These are phyloP conservation scores for Boletellus sp. DNA, from an alignment of 768 basidiomycete species.

Conservation along the genomic window DNA sequence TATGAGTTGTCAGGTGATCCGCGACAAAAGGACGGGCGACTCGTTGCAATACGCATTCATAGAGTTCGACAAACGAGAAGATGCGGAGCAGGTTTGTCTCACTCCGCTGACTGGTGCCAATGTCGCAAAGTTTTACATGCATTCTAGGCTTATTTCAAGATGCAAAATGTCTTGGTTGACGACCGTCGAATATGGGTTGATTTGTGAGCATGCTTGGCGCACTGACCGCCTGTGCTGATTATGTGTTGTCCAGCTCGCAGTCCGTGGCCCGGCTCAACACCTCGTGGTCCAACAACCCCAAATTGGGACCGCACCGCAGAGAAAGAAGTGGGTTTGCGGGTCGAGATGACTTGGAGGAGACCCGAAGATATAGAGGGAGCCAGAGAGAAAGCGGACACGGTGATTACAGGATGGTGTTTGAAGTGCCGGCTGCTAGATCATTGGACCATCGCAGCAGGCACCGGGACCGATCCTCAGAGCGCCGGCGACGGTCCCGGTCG, in stretches of 20 bases:
- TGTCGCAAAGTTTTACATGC: conserved; percentile 4
- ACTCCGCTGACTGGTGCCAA: neutral
- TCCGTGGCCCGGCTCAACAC: conserved; percentile 87
- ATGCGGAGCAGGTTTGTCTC: conserved; percentile 79
- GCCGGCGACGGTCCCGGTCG: conserved; percentile 23
- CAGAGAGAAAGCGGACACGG: conserved; percentile 29
- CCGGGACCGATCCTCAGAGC: conserved; percentile 34
- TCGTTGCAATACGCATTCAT: conserved; percentile 98
- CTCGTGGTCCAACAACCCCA: conserved; percentile 76
- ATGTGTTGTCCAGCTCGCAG: conserved; percentile 60
- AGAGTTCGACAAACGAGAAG: conserved; percentile 91
- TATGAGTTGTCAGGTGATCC: conserved; percentile 96
- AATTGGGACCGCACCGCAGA: conserved; percentile 42
- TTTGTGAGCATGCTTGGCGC: conserved; percentile 58
- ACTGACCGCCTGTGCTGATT: conserved; percentile 15
- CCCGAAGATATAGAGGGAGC: conserved; percentile 56
- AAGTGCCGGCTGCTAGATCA: conserved; percentile 46
- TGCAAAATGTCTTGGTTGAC: conserved; percentile 98
- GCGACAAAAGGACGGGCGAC: conserved; percentile 94
- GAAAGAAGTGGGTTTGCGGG: conserved; percentile 56
- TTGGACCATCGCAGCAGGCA: conserved; percentile 48
- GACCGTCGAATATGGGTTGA: conserved; percentile 99
- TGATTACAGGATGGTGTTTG: conserved; percentile 81
- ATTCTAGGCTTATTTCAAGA: conserved; percentile 92
- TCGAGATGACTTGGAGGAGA: conserved; percentile 69